Evolutionary conservation across 1,284 basidiomycete species (phyloP).

Genomic region (Apiotrichum veenhuisii): DNA sequence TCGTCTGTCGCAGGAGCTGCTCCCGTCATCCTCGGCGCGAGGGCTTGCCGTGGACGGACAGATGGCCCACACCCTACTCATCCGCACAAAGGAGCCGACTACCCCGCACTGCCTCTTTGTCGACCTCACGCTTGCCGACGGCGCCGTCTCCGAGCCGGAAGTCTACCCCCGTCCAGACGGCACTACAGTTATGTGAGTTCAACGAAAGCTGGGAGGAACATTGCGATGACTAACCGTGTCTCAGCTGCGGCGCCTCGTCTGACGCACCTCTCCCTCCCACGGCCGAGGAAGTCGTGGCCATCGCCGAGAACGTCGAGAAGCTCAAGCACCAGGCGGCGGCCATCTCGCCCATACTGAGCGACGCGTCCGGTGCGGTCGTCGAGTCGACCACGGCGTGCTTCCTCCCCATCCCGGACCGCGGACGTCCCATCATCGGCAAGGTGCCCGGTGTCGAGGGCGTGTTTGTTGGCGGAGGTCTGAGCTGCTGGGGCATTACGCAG

Average conservation of each 20-base stretch:
- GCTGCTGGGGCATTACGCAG: slow-evolving; percentile 42
- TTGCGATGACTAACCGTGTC: background rate
- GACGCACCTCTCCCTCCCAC: slow-evolving; percentile 46
- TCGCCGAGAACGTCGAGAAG: slow-evolving; percentile 44
- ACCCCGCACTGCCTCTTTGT: slow-evolving; percentile 54
- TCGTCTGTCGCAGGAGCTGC: slow-evolving; percentile 53
- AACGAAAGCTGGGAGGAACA: background rate
- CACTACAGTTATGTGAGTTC: slow-evolving; percentile 45
- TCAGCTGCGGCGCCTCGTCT: slow-evolving; percentile 47
- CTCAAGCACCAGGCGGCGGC: slow-evolving; percentile 52
- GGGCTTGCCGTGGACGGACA: slow-evolving; percentile 48
- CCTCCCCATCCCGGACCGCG: slow-evolving; percentile 55
- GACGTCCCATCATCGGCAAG: slow-evolving; percentile 54
- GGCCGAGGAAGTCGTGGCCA: slow-evolving; percentile 48
- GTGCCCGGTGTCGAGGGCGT: slow-evolving; percentile 50
- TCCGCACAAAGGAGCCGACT: slow-evolving; percentile 41
- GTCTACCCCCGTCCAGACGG: slow-evolving; percentile 52
- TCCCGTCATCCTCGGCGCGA: slow-evolving; percentile 51
- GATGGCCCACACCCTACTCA: slow-evolving; percentile 54
- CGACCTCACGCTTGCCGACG: slow-evolving; percentile 53
- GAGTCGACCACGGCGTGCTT: slow-evolving; percentile 56
- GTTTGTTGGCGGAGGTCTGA: slow-evolving; percentile 49
- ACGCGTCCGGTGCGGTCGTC: slow-evolving; percentile 40
- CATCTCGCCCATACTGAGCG: slow-evolving; percentile 50
- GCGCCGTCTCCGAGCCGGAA: slow-evolving; percentile 51